Conservation (phyloP, 2,329 filamentous ascomycete species). For the Colletotrichum sp. region DNA sequence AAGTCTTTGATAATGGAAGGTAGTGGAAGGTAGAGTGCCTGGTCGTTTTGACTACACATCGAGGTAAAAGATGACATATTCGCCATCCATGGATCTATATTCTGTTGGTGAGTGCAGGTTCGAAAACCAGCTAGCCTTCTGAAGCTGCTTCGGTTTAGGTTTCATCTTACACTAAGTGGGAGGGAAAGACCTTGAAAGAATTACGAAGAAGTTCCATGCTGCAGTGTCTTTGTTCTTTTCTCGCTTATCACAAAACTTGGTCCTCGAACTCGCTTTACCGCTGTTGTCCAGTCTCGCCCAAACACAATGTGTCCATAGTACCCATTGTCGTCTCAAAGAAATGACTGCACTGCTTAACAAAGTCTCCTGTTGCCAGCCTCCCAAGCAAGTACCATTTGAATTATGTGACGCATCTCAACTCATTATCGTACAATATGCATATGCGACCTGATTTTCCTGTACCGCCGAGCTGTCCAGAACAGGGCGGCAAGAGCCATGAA, state of each 20-base stretch:
- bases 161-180: background rate
- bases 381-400: accelerated
- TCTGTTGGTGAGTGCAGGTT: background rate
- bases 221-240: background rate
- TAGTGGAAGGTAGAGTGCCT: background rate
- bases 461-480: background rate
- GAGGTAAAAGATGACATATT: background rate
- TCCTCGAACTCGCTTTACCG: accelerated
- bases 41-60: background rate
- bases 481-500: background rate
- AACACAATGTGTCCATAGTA: background rate
- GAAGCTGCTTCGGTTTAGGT: background rate
- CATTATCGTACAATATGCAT: background rate
- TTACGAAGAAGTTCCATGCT: background rate
- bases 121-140: accelerated
- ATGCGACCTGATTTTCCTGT: background rate
- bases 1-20: background rate
- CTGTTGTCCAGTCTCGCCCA: background rate
- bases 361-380: background rate
- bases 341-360: background rate
- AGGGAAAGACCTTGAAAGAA: accelerated
- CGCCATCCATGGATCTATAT: background rate
- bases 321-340: background rate
- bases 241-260: background rate
- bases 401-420: background rate